Conservation (phyloP, 2,329 filamentous ascomycete genomes). For the Fusarium pilosicola region DNA sequence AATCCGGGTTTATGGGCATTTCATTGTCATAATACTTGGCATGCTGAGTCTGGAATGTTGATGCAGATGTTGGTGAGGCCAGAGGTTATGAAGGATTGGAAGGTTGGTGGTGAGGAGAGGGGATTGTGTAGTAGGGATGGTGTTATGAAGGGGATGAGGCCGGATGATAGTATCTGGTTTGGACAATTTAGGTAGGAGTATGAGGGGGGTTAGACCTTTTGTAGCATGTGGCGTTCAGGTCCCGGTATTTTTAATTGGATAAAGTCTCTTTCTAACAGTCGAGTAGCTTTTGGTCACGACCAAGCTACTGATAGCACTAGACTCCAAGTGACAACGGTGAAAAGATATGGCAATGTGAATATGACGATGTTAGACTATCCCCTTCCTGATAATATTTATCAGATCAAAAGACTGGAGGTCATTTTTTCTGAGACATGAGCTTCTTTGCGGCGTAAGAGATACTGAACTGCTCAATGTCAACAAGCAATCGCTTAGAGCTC, state of each 20-base stretch:
- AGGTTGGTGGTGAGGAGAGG: conserved; percentile 32
- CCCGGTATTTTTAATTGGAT: rapidly evolving
- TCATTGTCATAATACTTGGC: conserved; percentile 69
- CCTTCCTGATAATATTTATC: rapidly evolving
- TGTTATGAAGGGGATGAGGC: conserved; percentile 47
- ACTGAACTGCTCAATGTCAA: neutral
- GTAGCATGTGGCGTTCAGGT: neutral
- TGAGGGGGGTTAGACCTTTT: too few species aligned
- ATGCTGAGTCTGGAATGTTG: conserved; percentile 65
- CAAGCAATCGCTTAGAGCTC: neutral
- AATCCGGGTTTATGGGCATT: conserved; percentile 68
- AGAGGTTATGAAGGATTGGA: conserved; percentile 45
- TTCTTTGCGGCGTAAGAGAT: neutral
- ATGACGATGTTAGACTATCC: rapidly evolving
- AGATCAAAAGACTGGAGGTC: rapidly evolving
- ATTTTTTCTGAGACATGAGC: rapidly evolving
- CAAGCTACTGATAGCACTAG: rapidly evolving
- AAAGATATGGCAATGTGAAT: rapidly evolving
- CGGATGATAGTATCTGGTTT: conserved; percentile 51
- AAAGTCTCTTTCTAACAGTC: rapidly evolving
- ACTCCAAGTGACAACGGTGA: neutral
- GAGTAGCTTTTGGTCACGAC: neutral
- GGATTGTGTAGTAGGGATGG: conserved; percentile 46
- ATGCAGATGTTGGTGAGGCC: conserved; percentile 64
- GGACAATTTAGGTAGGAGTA: conserved; percentile 39